Evolutionary conservation across 2,329 filamentous ascomycete genomes (phyloP).

Genomic region (Monilinia laxa): DNA sequence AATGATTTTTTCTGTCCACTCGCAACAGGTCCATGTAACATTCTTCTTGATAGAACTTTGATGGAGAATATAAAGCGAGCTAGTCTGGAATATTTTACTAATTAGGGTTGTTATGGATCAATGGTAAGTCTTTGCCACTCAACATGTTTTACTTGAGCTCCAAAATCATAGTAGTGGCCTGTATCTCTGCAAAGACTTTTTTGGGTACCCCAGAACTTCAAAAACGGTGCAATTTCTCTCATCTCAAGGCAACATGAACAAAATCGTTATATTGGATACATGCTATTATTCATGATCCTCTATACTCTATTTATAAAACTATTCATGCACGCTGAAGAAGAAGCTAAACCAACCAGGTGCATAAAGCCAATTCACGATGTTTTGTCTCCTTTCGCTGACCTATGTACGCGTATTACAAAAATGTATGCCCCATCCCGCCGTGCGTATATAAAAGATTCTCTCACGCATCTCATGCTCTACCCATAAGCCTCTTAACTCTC

Average conservation of each 20-base stretch:
- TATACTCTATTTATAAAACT: not conserved
- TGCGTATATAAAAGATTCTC: not conserved
- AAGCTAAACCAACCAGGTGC: not conserved
- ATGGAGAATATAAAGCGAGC: not conserved
- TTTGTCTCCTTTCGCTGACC: not conserved
- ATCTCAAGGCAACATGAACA: not conserved
- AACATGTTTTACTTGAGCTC: not conserved
- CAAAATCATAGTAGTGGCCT: not conserved
- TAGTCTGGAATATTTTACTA: too few relatives aligned
- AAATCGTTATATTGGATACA: not conserved
- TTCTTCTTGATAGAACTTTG: not conserved
- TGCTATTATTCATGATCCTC: not conserved
- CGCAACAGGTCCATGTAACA: constrained; percentile 25
- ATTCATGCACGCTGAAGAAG: not conserved
- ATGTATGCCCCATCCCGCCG: not conserved
- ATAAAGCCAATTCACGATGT: not conserved
- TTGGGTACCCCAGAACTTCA: not conserved
- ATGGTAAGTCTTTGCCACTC: not conserved
- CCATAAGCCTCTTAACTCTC: constrained; percentile 51
- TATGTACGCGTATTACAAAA: not conserved
- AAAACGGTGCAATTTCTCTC: not conserved
- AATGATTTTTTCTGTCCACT: constrained; percentile 25
- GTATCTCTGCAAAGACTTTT: not conserved
- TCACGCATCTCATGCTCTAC: constrained; percentile 10
- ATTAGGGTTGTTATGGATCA: not conserved